Evolutionary conservation across 805 yeast species (phyloP).

Genomic region (Tanozyma kutaoensis): DNA sequence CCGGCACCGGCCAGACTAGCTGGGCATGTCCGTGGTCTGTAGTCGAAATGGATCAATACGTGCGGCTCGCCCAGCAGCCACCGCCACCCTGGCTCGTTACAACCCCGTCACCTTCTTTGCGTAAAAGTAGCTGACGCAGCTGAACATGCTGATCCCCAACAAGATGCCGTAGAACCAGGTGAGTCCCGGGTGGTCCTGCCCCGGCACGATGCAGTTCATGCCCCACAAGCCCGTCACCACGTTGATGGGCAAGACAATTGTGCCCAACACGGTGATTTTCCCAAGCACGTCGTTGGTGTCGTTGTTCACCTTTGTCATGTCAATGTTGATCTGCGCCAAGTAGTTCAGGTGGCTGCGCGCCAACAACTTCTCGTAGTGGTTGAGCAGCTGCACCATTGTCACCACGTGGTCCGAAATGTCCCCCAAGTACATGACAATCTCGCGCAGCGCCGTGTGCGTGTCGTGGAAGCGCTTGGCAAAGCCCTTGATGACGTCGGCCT

Average conservation of each 20-base stretch:
- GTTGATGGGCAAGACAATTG: conserved; percentile 89
- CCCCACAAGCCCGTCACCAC: conserved; percentile 98
- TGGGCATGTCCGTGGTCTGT: no score
- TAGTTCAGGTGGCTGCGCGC: conserved; percentile 95
- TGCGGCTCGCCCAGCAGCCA: no score
- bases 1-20: no score
- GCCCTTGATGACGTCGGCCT: conserved; percentile 96
- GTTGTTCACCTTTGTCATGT: conserved; percentile 93
- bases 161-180: conserved; percentile 29
- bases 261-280: conserved; percentile 85
- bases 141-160: conserved; percentile 17
- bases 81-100: no score
- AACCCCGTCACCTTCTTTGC: conserved; percentile 15
- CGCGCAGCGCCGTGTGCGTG: conserved; percentile 19
- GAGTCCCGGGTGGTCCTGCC: conserved; percentile 42
- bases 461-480: conserved; percentile 86
- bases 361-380: conserved; percentile 86
- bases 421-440: conserved; percentile 88
- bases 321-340: conserved; percentile 87
- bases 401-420: conserved; percentile 97
- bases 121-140: conserved; percentile 24
- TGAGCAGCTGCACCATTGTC: conserved; percentile 91
- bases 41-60: no score
- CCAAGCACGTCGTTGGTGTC: conserved; percentile 96
- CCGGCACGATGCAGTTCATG: conserved; percentile 95